Evolutionary conservation across 139 green algal genomes (phyloP).

Genomic region (Asterochloris erici): DNA sequence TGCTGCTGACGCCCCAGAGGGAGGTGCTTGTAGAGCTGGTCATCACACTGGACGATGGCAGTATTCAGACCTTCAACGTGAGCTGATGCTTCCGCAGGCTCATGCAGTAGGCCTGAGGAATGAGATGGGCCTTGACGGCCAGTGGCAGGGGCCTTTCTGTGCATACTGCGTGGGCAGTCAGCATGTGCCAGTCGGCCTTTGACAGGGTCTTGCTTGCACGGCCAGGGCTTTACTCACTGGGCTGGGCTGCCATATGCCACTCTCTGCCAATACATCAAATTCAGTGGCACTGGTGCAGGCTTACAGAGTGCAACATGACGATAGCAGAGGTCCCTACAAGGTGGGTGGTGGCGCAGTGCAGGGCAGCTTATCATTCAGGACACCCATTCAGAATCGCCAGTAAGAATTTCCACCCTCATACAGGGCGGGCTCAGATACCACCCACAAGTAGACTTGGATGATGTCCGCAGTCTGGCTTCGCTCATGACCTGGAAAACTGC

Average conservation of each 20-base stretch:
- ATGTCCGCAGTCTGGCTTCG: slow-evolving; percentile 63
- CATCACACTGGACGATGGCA: slow-evolving; percentile 65
- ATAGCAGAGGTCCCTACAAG: slow-evolving; percentile 85
- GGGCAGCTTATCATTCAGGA: too few species aligned
- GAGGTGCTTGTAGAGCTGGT: slow-evolving; percentile 77
- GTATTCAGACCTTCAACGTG: slow-evolving; percentile 71
- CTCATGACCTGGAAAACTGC: slow-evolving; percentile 98
- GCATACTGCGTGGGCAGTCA: too few species aligned
- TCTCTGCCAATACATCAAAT: slow-evolving; percentile 68
- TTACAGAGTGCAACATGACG: slow-evolving; percentile 88
- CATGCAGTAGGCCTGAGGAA: not conserved
- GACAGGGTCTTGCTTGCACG: too few species aligned
- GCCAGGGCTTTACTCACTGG: too few species aligned
- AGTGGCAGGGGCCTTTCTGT: too few species aligned
- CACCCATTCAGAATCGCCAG: too few species aligned
- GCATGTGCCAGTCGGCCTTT: too few species aligned
- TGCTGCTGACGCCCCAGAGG: slow-evolving; percentile 72
- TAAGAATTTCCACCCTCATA: too few species aligned
- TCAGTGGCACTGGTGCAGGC: slow-evolving; percentile 65
- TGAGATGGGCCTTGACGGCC: too few species aligned
- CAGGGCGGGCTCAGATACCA: slow-evolving; percentile 78
- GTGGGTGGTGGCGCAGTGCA: too few species aligned
- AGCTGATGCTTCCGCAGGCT: too few species aligned
- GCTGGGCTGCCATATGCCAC: slow-evolving; percentile 35
- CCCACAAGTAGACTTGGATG: slow-evolving; percentile 72